Evolutionary conservation across 768 basidiomycete genomes (phyloP).

Genomic region (Cubamyces lactineus): DNA sequence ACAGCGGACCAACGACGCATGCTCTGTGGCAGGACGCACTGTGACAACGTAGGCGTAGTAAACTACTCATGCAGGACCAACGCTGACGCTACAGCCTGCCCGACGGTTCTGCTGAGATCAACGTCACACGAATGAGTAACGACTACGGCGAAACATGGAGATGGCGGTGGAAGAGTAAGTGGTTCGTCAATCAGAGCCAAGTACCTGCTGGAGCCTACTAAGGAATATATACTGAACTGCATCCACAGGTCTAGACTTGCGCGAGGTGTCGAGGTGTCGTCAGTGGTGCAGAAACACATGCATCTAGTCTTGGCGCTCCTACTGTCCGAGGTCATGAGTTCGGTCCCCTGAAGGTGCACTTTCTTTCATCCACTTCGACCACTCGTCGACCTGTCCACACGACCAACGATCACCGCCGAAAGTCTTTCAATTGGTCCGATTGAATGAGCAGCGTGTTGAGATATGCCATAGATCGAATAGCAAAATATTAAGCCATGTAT

Average conservation of each 20-base stretch:
- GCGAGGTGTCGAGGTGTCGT: not conserved
- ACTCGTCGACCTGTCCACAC: too few species aligned
- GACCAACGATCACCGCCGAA: too few species aligned
- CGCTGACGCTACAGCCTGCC: not conserved
- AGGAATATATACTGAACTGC: too few species aligned
- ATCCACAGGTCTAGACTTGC: not conserved
- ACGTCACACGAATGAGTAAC: not conserved
- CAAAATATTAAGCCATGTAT: conserved; percentile 23
- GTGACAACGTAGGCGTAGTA: not conserved
- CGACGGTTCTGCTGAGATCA: not conserved
- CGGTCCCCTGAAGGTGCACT: not conserved
- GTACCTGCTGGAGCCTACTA: too few species aligned
- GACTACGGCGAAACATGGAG: not conserved
- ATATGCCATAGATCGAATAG: conserved; percentile 6
- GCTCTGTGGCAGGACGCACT: not conserved
- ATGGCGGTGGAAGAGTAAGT: not conserved
- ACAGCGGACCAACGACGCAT: not conserved
- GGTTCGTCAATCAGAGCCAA: too few species aligned
- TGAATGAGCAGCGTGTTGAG: conserved; percentile 1
- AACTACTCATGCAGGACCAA: not conserved
- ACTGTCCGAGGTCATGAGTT: not conserved
- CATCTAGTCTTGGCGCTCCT: not conserved
- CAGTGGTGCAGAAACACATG: conserved; percentile 5
- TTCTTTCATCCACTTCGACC: not conserved
- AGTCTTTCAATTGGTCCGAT: too few species aligned